Evolutionary conservation across 1,284 basidiomycete species (phyloP).

Genomic region (Ustilago esculenta): DNA sequence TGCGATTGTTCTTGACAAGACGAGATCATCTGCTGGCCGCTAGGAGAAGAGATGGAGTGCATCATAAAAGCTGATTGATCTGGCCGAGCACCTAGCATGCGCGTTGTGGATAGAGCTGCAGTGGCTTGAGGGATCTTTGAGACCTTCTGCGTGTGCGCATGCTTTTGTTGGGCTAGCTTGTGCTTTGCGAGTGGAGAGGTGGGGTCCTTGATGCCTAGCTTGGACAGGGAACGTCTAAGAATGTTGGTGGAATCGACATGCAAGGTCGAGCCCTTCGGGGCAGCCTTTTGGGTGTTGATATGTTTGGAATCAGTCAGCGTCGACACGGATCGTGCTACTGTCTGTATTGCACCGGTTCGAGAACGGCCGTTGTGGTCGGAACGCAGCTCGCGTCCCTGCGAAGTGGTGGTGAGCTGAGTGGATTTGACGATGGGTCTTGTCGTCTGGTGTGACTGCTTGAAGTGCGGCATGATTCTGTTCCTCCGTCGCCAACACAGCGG

Average conservation of each 20-base stretch:
- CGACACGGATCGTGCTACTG: constrained; percentile 8
- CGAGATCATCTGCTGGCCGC: background rate
- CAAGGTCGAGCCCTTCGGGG: constrained; percentile 2
- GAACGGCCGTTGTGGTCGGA: background rate
- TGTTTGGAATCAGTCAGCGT: constrained; percentile 16
- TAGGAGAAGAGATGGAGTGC: background rate
- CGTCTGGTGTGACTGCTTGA: constrained; percentile 31
- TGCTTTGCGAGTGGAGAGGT: constrained; percentile 11
- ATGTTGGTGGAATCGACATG: constrained; percentile 7
- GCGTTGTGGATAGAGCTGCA: constrained; percentile 6
- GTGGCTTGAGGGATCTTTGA: constrained; percentile 34
- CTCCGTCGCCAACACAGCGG: background rate
- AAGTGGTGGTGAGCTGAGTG: constrained; percentile 1
- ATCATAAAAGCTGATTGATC: constrained; percentile 15
- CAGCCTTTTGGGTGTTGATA: background rate
- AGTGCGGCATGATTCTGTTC: constrained; percentile 18
- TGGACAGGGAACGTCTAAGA: constrained; percentile 33
- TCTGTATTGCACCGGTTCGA: background rate
- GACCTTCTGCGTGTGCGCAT: background rate
- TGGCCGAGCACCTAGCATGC: constrained; percentile 5
- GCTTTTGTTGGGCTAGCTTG: constrained; percentile 1
- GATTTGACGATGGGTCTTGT: constrained; percentile 11
- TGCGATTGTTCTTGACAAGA: no score
- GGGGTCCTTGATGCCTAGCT: constrained; percentile 27
- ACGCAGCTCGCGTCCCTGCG: background rate